These are phyloP conservation scores for Leccinellum albellum DNA, from an alignment of 768 basidiomycete species.

Conservation along the genomic window DNA sequence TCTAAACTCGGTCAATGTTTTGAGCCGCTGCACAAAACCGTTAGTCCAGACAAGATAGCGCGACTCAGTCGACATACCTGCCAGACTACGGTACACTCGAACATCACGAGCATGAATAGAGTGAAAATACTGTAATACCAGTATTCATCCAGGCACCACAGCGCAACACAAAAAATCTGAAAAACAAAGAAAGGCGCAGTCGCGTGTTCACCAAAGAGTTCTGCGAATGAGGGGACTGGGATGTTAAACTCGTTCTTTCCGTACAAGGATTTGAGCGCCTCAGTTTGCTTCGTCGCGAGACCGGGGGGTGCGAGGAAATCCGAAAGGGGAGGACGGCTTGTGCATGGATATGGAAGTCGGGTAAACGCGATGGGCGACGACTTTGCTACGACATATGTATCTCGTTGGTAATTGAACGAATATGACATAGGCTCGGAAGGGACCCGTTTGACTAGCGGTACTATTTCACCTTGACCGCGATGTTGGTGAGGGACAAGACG, in stretches of 20 bases:
- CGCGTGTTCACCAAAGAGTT: slow-evolving; percentile 92
- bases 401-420: slow-evolving; percentile 91
- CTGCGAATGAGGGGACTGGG: slow-evolving; percentile 90
- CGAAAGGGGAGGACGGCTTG: slow-evolving; percentile 61
- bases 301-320: slow-evolving; percentile 61
- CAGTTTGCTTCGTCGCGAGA: slow-evolving; percentile 46
- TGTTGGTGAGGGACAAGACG: slow-evolving; percentile 77
- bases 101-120: slow-evolving; percentile 95
- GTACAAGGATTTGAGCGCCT: slow-evolving; percentile 60
- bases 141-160: slow-evolving; percentile 98
- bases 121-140: slow-evolving; percentile 99
- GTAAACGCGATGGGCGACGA: slow-evolving; percentile 59
- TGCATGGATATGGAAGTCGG: slow-evolving; percentile 85
- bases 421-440: slow-evolving; percentile 57
- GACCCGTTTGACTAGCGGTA: slow-evolving; percentile 63
- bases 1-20: slow-evolving; percentile 90
- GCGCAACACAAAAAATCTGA: slow-evolving; percentile 94
- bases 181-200: slow-evolving; percentile 99
- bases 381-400: slow-evolving; percentile 79
- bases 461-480: slow-evolving; percentile 88
- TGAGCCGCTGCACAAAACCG: slow-evolving; percentile 60
- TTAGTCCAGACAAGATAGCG: background rate
- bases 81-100: slow-evolving; percentile 98
- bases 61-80: slow-evolving; percentile 56
- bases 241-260: slow-evolving; percentile 97